phyloP scores from a whole-genome alignment of 257 asterid species.

The Ocimum tenuiflorum region DNA sequence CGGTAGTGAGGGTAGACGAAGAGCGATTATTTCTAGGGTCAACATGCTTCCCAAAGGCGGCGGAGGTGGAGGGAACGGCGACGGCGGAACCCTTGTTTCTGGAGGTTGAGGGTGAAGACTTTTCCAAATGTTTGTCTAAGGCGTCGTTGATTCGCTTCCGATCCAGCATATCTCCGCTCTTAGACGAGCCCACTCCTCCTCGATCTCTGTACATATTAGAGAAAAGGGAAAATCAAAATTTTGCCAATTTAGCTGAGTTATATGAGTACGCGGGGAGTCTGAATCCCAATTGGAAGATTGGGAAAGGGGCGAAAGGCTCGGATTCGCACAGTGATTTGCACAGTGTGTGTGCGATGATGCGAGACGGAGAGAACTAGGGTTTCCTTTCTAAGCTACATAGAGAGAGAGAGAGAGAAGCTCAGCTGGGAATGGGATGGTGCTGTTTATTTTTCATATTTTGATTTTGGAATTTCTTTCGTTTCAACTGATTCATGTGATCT shows the following conservation, averaged over 20 bases:
- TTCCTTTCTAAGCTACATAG: conserved; percentile 13
- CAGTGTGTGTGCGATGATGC: not conserved
- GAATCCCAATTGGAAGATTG: no score
- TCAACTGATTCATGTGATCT: not conserved
- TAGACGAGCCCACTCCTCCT: conserved; percentile 61
- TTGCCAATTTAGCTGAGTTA: no score
- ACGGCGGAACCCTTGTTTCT: conserved; percentile 55
- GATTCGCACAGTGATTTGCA: conserved; percentile 23
- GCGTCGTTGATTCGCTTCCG: conserved; percentile 96
- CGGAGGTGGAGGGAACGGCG: conserved; percentile 53
- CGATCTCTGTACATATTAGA: conserved; percentile 83
- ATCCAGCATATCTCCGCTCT: conserved; percentile 77
- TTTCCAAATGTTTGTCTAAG: conserved; percentile 88
- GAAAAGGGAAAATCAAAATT: no score
- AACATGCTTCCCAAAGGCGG: conserved; percentile 43
- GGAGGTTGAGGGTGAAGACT: conserved; percentile 79
- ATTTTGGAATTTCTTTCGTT: not conserved
- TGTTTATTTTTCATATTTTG: conserved; percentile 18
- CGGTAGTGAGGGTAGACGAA: conserved; percentile 33
- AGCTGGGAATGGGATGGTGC: conserved; percentile 26
- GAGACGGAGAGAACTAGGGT: conserved; percentile 39
- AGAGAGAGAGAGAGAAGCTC: conserved; percentile 12
- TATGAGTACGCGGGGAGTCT: not conserved
- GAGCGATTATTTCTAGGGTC: conserved; percentile 54
- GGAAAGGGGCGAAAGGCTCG: no score